Conservation (phyloP, 1,139 yeast species). For the Lodderomyces oxycetoniae region DNA sequence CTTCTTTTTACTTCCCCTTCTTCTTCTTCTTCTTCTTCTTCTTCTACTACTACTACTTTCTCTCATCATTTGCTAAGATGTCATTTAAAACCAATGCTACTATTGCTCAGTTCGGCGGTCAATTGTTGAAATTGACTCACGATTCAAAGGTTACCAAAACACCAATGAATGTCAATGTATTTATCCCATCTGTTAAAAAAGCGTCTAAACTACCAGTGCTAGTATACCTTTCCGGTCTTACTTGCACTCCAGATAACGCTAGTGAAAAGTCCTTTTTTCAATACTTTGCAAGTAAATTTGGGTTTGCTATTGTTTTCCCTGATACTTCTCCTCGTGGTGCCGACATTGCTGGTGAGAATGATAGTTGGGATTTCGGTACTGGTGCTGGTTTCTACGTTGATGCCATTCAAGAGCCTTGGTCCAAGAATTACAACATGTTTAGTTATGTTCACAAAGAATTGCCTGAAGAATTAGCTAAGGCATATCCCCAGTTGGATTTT, state of each 20-base stretch:
- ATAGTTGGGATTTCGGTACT: constrained; percentile 83
- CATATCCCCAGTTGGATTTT: constrained; percentile 52
- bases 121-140: constrained; percentile 70
- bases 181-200: constrained; percentile 58
- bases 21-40: background rate
- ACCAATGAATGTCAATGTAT: constrained; percentile 78
- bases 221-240: constrained; percentile 80
- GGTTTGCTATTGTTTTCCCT: constrained; percentile 87
- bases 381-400: constrained; percentile 95
- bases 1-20: background rate
- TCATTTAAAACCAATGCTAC: constrained; percentile 52
- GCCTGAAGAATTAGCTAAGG: constrained; percentile 42
- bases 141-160: constrained; percentile 62
- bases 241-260: constrained; percentile 92
- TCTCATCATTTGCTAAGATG: constrained; percentile 25
- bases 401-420: constrained; percentile 72
- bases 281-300: constrained; percentile 72
- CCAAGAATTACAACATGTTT: constrained; percentile 76
- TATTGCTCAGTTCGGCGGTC: constrained; percentile 71
- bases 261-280: constrained; percentile 92
- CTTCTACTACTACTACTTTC: background rate
- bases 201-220: constrained; percentile 58
- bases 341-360: constrained; percentile 75
- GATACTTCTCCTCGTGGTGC: constrained; percentile 98
- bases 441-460: constrained; percentile 76